A percentile compares a stretch with the other conserved stretches of the same genome.
phyloP scores from a whole-genome alignment of 148 eudicot species.

The Rhododendron williamsianum region DNA sequence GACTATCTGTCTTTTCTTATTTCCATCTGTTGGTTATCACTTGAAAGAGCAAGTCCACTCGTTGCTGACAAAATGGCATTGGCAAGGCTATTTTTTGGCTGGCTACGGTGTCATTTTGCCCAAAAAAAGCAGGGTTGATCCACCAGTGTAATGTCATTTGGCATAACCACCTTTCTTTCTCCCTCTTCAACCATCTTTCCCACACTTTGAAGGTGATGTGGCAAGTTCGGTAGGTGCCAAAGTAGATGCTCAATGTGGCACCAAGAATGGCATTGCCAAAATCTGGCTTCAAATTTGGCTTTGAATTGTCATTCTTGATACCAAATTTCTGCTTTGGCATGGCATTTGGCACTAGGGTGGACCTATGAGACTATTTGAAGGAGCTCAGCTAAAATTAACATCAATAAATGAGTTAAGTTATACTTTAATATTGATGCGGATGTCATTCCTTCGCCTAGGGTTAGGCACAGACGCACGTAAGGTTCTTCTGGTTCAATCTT shows the following conservation, averaged over 20 bases:
- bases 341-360: neutral
- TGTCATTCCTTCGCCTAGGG: neutral
- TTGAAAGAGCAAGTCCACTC: neutral
- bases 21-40: neutral
- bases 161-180: neutral
- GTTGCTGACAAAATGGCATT: neutral
- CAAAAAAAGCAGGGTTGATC: neutral
- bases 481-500: neutral
- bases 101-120: neutral
- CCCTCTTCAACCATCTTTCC: too few relatives aligned
- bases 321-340: neutral
- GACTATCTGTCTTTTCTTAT: neutral
- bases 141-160: neutral
- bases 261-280: neutral
- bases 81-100: neutral
- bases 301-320: neutral
- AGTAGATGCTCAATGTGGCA: neutral
- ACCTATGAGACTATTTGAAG: neutral
- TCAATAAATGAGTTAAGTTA: neutral
- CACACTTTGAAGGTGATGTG: neutral
- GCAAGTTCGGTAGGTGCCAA: neutral
- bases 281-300: neutral
- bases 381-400: neutral
- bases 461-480: neutral
- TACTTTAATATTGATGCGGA: neutral